These are phyloP conservation scores for Paspalum notatum DNA, from an alignment of 176 grass and related monocot species.

Conservation along the genomic window DNA sequence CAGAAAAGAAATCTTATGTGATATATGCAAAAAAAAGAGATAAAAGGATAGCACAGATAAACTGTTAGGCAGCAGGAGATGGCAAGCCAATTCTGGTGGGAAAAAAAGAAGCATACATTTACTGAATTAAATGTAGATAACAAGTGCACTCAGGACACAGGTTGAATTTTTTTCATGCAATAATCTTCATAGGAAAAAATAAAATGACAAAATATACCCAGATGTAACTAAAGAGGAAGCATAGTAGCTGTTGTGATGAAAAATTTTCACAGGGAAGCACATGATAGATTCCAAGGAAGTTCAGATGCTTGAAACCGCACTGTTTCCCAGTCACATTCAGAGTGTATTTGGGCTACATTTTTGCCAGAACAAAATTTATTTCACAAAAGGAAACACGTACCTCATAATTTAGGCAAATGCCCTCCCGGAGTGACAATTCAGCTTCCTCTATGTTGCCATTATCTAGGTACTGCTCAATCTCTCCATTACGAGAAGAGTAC, in stretches of 20 bases:
- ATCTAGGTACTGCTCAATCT: slow-evolving; percentile 52
- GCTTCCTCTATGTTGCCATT: slow-evolving; percentile 85
- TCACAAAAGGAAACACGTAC: slow-evolving; percentile 45
- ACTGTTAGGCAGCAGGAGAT: not conserved
- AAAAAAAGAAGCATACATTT: slow-evolving; percentile 18
- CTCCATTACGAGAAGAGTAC: slow-evolving; percentile 56
- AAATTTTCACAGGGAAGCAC: slow-evolving; percentile 32
- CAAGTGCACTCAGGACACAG: not conserved
- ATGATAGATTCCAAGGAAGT: slow-evolving; percentile 23
- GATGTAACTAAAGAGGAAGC: not conserved
- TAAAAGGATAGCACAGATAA: not conserved
- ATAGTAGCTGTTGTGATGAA: slow-evolving; percentile 14
- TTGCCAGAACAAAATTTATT: slow-evolving; percentile 8
- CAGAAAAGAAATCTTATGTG: not conserved
- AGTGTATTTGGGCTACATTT: slow-evolving; percentile 3
- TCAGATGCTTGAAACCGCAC: not conserved
- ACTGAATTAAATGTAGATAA: not conserved
- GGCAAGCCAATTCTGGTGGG: not conserved
- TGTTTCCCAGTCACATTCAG: slow-evolving; percentile 1
- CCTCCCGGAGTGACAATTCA: slow-evolving; percentile 84
- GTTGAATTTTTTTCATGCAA: slow-evolving; percentile 7
- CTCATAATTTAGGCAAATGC: slow-evolving; percentile 79
- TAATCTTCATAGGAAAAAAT: slow-evolving; percentile 28
- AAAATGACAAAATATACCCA: not conserved
- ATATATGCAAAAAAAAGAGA: not conserved